Conservation (phyloP, 1,284 basidiomycete species). For the Moesziomyces globuligerus region DNA sequence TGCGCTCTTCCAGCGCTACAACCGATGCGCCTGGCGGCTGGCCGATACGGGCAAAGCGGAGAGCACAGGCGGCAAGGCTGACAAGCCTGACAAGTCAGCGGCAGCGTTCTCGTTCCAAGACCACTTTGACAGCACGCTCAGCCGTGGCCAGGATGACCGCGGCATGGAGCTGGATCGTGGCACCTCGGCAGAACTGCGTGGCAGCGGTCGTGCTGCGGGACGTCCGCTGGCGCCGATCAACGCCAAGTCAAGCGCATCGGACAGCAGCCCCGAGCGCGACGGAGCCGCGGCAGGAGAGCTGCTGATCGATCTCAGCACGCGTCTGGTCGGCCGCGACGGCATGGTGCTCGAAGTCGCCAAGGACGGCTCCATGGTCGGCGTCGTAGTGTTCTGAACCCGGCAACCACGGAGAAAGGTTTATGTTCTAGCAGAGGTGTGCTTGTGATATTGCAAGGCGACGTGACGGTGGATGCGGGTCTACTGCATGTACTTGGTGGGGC, state of each 20-base stretch:
- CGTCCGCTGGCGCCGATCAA: background rate
- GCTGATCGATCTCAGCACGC: slow-evolving; percentile 38
- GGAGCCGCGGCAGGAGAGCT: slow-evolving; percentile 20
- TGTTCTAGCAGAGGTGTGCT: no score
- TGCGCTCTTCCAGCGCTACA: slow-evolving; percentile 47
- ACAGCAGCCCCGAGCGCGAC: slow-evolving; percentile 23
- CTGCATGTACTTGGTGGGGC: slow-evolving; percentile 53
- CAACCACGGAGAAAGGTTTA: background rate
- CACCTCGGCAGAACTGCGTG: slow-evolving; percentile 38
- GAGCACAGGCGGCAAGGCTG: slow-evolving; percentile 2
- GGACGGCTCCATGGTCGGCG: slow-evolving; percentile 38
- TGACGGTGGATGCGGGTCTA: slow-evolving; percentile 1
- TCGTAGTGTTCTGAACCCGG: slow-evolving; percentile 29
- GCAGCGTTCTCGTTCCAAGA: slow-evolving; percentile 24
- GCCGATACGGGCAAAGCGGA: no score
- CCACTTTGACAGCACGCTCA: slow-evolving; percentile 34
- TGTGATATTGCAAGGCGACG: background rate
- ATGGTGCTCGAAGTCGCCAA: slow-evolving; percentile 43
- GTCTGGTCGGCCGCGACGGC: slow-evolving; percentile 31
- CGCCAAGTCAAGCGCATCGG: slow-evolving; percentile 3
- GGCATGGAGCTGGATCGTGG: slow-evolving; percentile 49
- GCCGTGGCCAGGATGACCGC: slow-evolving; percentile 21
- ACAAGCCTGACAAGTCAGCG: background rate
- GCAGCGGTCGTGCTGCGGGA: background rate
- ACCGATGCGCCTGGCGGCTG: slow-evolving; percentile 45